Evolutionary conservation across 495 filamentous ascomycete genomes (phyloP).

Genomic region (Lepidopterella palustris): DNA sequence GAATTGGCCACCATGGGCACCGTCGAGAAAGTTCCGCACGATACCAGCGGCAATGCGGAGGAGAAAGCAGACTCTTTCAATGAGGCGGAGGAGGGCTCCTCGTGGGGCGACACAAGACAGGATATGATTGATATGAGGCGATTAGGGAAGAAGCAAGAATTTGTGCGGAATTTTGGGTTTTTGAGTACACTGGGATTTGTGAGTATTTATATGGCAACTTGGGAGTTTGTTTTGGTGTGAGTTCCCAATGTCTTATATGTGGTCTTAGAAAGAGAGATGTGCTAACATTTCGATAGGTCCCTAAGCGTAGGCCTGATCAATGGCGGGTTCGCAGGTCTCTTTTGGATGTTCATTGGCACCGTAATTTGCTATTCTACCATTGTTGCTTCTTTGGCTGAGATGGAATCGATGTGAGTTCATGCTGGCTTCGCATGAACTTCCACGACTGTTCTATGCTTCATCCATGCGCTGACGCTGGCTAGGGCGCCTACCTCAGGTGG

Average conservation of each 20-base stretch:
- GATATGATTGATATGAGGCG: constrained; percentile 34
- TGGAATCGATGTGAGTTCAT: constrained; percentile 35
- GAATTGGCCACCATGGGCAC: too few relatives aligned
- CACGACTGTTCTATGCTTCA: background rate
- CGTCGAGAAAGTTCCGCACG: background rate
- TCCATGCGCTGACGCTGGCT: background rate
- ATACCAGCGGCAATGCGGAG: background rate
- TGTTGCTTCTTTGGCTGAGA: constrained; percentile 48
- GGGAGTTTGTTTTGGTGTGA: constrained; percentile 30
- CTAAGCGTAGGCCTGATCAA: constrained; percentile 45
- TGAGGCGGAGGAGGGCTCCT: background rate
- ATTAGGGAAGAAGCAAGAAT: constrained; percentile 36
- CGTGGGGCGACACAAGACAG: constrained; percentile 16
- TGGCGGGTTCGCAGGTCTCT: constrained; percentile 51
- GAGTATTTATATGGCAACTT: constrained; percentile 31
- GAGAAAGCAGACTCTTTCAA: background rate
- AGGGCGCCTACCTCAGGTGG: constrained; percentile 47
- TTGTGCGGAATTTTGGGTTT: constrained; percentile 31
- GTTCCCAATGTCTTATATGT: background rate
- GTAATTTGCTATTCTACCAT: constrained; percentile 44
- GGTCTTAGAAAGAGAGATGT: constrained; percentile 27
- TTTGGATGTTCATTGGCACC: constrained; percentile 51
- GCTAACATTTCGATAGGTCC: constrained; percentile 13
- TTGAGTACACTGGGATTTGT: constrained; percentile 33
- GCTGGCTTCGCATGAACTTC: constrained; percentile 23